These are phyloP conservation scores for Penicillium sp. DNA, from an alignment of 2,329 filamentous ascomycete genomes.

Conservation along the genomic window DNA sequence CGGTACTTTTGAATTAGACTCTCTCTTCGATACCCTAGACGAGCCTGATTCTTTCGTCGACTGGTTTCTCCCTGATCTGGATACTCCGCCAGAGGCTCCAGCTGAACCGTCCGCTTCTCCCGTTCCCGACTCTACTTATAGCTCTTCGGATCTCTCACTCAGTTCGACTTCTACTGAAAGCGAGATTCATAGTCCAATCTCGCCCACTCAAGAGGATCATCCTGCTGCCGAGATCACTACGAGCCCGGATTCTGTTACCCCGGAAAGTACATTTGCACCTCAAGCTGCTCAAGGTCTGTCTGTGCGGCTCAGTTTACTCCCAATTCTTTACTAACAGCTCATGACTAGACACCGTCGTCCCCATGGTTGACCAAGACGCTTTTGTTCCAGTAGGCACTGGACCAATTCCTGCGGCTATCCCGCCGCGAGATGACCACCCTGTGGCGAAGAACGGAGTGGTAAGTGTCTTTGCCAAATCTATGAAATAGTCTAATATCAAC, in stretches of 20 bases:
- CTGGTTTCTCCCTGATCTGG: slow-evolving; percentile 11
- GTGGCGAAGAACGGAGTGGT: slow-evolving; percentile 47
- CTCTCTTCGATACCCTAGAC: slow-evolving; percentile 24
- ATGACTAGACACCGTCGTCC: slow-evolving; percentile 8
- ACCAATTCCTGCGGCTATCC: slow-evolving; percentile 44
- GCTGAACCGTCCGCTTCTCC: slow-evolving; percentile 6
- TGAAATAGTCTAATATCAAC: slow-evolving; percentile 17
- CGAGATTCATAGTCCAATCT: neutral
- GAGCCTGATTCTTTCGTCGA: slow-evolving; percentile 20
- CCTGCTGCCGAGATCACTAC: neutral
- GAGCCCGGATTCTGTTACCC: neutral
- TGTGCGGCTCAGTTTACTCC: neutral
- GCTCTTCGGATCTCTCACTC: neutral
- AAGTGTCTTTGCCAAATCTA: slow-evolving; percentile 21
- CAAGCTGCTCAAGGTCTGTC: slow-evolving; percentile 14
- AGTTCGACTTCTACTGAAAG: neutral
- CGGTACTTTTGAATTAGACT: slow-evolving; percentile 18
- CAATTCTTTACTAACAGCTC: neutral
- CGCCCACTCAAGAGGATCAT: neutral
- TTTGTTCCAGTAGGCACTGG: slow-evolving; percentile 48
- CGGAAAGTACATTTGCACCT: neutral
- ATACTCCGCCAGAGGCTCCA: slow-evolving; percentile 2
- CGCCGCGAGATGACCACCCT: slow-evolving; percentile 47
- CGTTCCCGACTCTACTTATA: neutral
- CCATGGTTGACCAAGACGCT: slow-evolving; percentile 46